Evolutionary conservation across 2,329 filamentous ascomycete genomes (phyloP), one percentile per base, ranked within the genome.

Genomic region (Chaetomiaceae sp.): DNA sequence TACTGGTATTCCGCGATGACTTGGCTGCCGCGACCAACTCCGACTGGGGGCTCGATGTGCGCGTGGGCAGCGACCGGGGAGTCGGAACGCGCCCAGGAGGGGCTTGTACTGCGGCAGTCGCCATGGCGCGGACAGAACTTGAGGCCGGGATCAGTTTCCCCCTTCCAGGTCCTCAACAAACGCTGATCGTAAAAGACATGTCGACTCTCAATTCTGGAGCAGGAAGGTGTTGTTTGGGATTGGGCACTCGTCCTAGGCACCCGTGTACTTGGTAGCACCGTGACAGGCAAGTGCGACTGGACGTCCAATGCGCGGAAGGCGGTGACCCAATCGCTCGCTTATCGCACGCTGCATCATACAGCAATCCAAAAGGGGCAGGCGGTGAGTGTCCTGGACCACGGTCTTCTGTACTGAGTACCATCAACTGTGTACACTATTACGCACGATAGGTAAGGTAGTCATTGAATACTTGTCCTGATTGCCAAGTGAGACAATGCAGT

Each of bases 31-130:
- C 46, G 46, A 52, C 48, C 7, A 53, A 48, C 38, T 62, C 59
- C 38, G 61, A 47, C 40, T 55, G 55, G 26, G 57, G 52, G 50
- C 56, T 58, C 29, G 62, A 54, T 26, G 57, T 52, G 32, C 50
- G 48, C 19, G 51, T 45, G 6, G 42, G 41, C 30, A 49, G 55
- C 19, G 52, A 42, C 24, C 49, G 48, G 19, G 55, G 56, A 29
- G 53, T 54, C 26, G 51, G 49, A 20, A 38, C 38, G 22, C 49
- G 55, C 29, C 45, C 45, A 20, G 53, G 52, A 39, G 51, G 32
- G 35, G 48, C 42, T 34, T 52, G 50, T 30, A 51, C 38, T 33
- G 52, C 48, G 15, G 54, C 37, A 30, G 54, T 55, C 40, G 49
- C 51, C 54, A 55, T 55, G 42, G 39, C 42, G 46, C 27, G 22